Evolutionary conservation across 331 rosid genomes (phyloP).

Genomic region (Quercus lobata): DNA sequence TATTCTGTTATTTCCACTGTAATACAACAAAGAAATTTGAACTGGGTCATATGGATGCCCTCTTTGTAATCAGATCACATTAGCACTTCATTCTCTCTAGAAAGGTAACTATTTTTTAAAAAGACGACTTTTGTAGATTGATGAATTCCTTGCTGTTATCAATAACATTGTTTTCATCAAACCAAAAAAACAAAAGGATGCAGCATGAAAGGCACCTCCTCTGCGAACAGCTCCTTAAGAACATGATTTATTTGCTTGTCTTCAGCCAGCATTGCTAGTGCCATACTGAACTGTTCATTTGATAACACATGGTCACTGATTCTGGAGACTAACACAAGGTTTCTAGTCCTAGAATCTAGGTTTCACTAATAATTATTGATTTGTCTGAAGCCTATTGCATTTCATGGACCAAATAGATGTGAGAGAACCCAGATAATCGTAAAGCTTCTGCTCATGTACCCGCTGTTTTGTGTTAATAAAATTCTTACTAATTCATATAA

Average conservation of each 20-base stretch:
- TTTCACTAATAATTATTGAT: constrained; percentile 93
- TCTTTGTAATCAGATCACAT: background rate
- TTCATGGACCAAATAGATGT: constrained; percentile 90
- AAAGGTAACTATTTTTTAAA: background rate
- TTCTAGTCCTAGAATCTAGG: constrained; percentile 96
- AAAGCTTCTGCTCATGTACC: constrained; percentile 12
- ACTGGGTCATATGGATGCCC: background rate
- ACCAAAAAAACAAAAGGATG: background rate
- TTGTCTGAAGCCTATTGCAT: constrained; percentile 96
- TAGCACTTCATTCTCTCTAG: background rate
- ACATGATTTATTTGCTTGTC: constrained; percentile 98
- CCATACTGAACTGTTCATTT: constrained; percentile 98
- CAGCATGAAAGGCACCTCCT: constrained; percentile 49
- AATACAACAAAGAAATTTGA: background rate
- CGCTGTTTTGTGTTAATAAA: too few relatives aligned
- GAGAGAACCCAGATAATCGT: constrained; percentile 80
- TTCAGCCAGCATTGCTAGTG: constrained; percentile 96
- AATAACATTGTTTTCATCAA: background rate
- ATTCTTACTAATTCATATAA: too few relatives aligned
- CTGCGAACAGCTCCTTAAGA: constrained; percentile 95
- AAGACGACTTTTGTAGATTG: background rate
- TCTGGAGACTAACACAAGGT: constrained; percentile 89
- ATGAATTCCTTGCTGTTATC: background rate
- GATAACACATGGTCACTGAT: constrained; percentile 94
- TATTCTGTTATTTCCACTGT: background rate